These are phyloP conservation scores for Sclerotinia glacialis DNA, from an alignment of 2,329 filamentous ascomycete species.

Conservation along the genomic window DNA sequence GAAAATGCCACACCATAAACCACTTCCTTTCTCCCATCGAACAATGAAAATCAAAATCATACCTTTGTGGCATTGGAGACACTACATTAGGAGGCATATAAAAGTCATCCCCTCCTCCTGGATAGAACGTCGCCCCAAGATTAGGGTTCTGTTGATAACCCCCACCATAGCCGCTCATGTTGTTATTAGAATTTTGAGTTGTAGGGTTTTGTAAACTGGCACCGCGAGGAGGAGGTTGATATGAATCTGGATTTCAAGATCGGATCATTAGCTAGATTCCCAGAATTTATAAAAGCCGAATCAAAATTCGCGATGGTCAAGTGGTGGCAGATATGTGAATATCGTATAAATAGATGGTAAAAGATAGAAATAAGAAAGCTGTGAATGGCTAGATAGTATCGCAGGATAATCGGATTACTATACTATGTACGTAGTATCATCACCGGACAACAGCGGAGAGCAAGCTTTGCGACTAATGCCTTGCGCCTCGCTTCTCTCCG, in stretches of 20 bases:
- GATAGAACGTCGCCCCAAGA: conserved; percentile 63
- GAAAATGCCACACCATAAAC: conserved; percentile 11
- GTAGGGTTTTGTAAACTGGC: conserved; percentile 9
- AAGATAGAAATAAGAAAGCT: conserved; percentile 2
- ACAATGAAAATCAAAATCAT: conserved; percentile 26
- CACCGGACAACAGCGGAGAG: background rate
- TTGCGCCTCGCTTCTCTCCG: conserved; percentile 8
- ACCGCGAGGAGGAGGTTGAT: conserved; percentile 18
- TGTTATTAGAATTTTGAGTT: conserved; percentile 5
- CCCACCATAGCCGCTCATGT: conserved; percentile 25
- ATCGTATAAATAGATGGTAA: background rate
- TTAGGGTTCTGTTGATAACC: conserved; percentile 32
- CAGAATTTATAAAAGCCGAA: background rate
- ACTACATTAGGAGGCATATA: conserved; percentile 63
- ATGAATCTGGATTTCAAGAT: background rate
- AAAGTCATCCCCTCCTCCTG: conserved; percentile 65
- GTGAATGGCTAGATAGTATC: background rate
- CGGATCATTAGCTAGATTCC: background rate
- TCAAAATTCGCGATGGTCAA: background rate
- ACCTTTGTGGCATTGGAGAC: conserved; percentile 69
- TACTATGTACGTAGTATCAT: conserved; percentile 4
- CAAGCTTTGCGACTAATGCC: conserved; percentile 1
- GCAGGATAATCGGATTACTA: too few relatives aligned
- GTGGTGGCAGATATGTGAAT: background rate
- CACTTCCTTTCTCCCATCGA: background rate